Conservation (phyloP, 2,329 filamentous ascomycete genomes). For the Rugonectria rugulosa region DNA sequence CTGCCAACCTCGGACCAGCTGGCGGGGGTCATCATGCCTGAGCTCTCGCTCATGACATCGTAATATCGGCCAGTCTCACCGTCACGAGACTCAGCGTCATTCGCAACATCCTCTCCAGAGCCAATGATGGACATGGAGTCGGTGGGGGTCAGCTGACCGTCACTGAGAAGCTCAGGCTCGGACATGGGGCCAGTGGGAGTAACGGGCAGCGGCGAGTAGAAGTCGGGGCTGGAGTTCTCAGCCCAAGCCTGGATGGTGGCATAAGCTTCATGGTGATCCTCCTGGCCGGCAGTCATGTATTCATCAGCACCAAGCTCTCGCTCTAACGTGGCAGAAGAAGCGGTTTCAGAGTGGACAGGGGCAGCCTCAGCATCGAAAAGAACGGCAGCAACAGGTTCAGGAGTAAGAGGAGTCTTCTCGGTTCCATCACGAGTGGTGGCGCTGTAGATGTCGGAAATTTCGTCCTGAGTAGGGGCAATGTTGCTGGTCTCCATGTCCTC, state of each 20-base stretch:
- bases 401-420: conserved; percentile 21
- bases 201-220: conserved; percentile 67
- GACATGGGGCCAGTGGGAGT: conserved; percentile 58
- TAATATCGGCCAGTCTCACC: conserved; percentile 51
- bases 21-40: conserved; percentile 65
- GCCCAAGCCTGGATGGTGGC: conserved; percentile 73
- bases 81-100: conserved; percentile 50
- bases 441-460: conserved; percentile 65
- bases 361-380: conserved; percentile 42
- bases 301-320: conserved; percentile 51
- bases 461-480: conserved; percentile 55
- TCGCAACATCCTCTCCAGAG: conserved; percentile 56
- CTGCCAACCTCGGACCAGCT: conserved; percentile 73
- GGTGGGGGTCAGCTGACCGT: conserved; percentile 65
- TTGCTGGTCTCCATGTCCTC: conserved; percentile 49
- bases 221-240: conserved; percentile 59
- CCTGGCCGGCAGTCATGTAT: conserved; percentile 61
- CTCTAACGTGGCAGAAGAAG: conserved; percentile 46
- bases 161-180: conserved; percentile 60
- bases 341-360: conserved; percentile 26
- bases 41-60: conserved; percentile 67
- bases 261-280: conserved; percentile 57
- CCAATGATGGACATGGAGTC: conserved; percentile 64
- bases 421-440: conserved; percentile 56
- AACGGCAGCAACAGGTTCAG: conserved; percentile 41